Evolutionary conservation across 1,139 yeast genomes (phyloP).

Genomic region (Pichia sp.): DNA sequence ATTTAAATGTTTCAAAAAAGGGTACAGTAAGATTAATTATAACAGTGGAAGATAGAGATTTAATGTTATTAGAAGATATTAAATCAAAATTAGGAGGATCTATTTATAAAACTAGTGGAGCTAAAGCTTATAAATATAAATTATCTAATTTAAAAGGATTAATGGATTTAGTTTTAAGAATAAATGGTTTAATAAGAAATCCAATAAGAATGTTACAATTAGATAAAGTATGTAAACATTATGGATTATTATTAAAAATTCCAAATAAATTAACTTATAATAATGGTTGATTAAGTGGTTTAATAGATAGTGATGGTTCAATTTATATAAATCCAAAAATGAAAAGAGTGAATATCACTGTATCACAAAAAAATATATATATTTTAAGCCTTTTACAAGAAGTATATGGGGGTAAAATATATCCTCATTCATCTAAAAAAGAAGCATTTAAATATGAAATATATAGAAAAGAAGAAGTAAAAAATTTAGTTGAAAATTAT

Average conservation of each 20-base stretch:
- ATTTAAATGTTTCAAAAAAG: not conserved
- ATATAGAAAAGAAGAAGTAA: not conserved
- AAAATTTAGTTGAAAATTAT: not conserved
- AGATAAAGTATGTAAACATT: conserved; percentile 1
- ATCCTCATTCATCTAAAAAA: not conserved
- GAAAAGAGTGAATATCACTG: not conserved
- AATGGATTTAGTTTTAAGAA: not conserved
- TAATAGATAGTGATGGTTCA: not conserved
- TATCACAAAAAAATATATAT: not conserved
- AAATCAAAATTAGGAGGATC: conserved; percentile 7
- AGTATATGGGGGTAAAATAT: not conserved
- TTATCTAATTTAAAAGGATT: conserved; percentile 3
- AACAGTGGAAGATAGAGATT: not conserved
- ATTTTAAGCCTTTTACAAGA: not conserved
- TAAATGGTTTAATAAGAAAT: conserved; percentile 5
- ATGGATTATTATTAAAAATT: not conserved
- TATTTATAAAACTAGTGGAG: not conserved
- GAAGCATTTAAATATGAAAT: not conserved
- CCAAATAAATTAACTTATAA: conserved; percentile 1
- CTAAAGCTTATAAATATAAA: conserved; percentile 4
- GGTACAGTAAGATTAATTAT: not conserved
- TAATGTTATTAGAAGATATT: conserved; percentile 1
- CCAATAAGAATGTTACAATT: conserved; percentile 5
- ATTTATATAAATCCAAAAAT: not conserved
- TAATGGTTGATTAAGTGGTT: conserved; percentile 8